Evolutionary conservation across 495 filamentous ascomycete genomes (phyloP).

Genomic region (Neurospora africana): DNA sequence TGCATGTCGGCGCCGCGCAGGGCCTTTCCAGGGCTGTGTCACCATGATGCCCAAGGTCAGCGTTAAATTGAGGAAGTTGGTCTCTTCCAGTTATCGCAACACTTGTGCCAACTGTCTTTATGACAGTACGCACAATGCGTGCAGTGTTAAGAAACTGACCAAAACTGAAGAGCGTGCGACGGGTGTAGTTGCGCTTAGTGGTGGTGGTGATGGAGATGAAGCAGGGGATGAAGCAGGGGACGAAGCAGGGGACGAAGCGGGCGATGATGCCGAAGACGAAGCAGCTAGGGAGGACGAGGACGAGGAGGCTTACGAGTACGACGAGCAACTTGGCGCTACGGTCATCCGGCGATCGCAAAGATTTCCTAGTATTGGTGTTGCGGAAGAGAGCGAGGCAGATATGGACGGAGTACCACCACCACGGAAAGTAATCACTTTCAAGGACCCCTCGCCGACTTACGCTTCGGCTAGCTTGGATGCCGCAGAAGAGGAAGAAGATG

Average conservation of each 20-base stretch:
- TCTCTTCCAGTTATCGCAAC: background rate
- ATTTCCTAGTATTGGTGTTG: background rate
- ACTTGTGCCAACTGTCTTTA: conserved; percentile 9
- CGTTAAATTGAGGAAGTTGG: background rate
- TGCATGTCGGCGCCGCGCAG: conserved; percentile 4
- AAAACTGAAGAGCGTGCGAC: background rate
- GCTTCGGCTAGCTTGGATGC: background rate
- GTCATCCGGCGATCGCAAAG: background rate
- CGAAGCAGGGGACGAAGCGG: background rate
- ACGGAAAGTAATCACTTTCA: background rate
- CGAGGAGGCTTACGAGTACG: background rate
- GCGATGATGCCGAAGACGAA: background rate
- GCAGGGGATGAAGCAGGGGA: background rate
- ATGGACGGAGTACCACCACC: background rate
- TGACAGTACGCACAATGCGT: background rate
- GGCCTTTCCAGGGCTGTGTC: conserved; percentile 4
- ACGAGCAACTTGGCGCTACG: background rate
- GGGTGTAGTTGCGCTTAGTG: background rate
- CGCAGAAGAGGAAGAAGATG: background rate
- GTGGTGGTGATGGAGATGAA: background rate
- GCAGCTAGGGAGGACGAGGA: conserved; percentile 2
- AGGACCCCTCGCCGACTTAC: background rate
- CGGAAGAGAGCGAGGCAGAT: background rate
- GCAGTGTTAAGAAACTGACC: conserved; percentile 1
- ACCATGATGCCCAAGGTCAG: background rate